These are phyloP conservation scores for Aschersonia sp. DNA, from an alignment of 2,329 filamentous ascomycete species.

Conservation along the genomic window DNA sequence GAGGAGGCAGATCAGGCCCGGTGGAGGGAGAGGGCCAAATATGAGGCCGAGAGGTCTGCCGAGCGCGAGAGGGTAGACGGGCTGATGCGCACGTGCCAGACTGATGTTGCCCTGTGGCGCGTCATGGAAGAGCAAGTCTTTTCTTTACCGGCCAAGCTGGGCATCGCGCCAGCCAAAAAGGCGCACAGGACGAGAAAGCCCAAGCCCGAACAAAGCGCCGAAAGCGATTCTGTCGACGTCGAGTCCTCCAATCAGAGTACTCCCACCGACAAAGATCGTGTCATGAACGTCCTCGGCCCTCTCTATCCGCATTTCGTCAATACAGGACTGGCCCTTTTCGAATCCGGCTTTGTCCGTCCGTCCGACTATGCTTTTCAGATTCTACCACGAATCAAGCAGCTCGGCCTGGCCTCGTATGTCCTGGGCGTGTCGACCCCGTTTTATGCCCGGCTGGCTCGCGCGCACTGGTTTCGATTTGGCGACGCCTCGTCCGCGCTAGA, in stretches of 20 bases:
- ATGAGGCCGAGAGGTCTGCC: slow-evolving; percentile 22
- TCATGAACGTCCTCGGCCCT: slow-evolving; percentile 44
- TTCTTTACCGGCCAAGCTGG: slow-evolving; percentile 38
- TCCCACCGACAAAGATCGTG: slow-evolving; percentile 15
- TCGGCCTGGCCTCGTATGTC: slow-evolving; percentile 56
- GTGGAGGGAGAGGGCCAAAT: slow-evolving; percentile 17
- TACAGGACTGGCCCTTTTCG: slow-evolving; percentile 39
- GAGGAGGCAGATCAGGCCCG: slow-evolving; percentile 16
- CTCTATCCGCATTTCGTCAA: slow-evolving; percentile 50
- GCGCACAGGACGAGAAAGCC: neutral
- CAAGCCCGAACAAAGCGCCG: slow-evolving; percentile 1
- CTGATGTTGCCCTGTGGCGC: slow-evolving; percentile 53
- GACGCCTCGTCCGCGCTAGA: slow-evolving; percentile 40
- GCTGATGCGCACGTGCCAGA: slow-evolving; percentile 37
- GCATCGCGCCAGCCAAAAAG: slow-evolving; percentile 20
- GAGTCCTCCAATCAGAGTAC: neutral
- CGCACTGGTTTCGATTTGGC: slow-evolving; percentile 46
- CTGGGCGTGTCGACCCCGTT: slow-evolving; percentile 56
- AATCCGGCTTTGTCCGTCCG: slow-evolving; percentile 37
- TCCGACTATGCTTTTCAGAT: slow-evolving; percentile 47
- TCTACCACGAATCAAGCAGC: slow-evolving; percentile 50
- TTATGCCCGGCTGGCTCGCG: slow-evolving; percentile 50
- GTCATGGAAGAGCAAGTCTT: slow-evolving; percentile 55
- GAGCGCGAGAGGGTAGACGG: slow-evolving; percentile 38
- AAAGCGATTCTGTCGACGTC: slow-evolving; percentile 1